Percentiles rank a stretch among this genome's conserved stretches.
These are phyloP conservation scores for Mucor sp. DNA, from an alignment of 371 early-diverging fungal species.

Conservation along the genomic window DNA sequence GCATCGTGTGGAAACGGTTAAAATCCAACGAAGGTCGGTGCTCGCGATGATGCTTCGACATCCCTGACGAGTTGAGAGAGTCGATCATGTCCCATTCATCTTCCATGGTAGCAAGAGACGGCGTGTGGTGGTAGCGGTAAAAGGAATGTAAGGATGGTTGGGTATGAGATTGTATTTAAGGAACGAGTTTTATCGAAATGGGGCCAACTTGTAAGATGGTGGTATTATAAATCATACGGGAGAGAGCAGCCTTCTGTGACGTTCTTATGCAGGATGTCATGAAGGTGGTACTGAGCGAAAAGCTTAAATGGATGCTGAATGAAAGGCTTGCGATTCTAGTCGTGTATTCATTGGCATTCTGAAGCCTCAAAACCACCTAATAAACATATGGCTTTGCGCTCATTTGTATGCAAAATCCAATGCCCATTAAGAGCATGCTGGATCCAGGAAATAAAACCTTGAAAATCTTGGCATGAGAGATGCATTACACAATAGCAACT, in stretches of 20 bases:
- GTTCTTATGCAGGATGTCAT: not conserved
- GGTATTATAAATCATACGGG: not conserved
- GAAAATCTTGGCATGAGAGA: not conserved
- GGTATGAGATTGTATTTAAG: not conserved
- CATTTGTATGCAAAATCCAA: not conserved
- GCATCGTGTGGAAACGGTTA: slow-evolving; percentile 1
- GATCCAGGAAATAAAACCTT: not conserved
- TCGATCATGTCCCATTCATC: slow-evolving; percentile 18
- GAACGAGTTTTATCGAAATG: not conserved
- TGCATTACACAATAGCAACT: not conserved
- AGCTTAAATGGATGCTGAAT: not conserved
- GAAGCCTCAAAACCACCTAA: not conserved
- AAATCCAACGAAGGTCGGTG: not conserved
- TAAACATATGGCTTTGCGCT: not conserved
- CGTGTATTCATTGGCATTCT: not conserved
- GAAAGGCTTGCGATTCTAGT: not conserved
- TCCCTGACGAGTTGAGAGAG: slow-evolving; percentile 3
- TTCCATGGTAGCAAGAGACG: not conserved
- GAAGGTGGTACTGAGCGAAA: not conserved
- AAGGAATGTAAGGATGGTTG: slow-evolving; percentile 1
- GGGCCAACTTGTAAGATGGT: slow-evolving; percentile 4
- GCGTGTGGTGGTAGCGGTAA: not conserved
- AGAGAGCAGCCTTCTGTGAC: not conserved
- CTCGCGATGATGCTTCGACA: not conserved
- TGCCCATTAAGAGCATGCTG: not conserved